Conservation (phyloP, 2,329 filamentous ascomycete species). For the Ceratocystis colombiana region DNA sequence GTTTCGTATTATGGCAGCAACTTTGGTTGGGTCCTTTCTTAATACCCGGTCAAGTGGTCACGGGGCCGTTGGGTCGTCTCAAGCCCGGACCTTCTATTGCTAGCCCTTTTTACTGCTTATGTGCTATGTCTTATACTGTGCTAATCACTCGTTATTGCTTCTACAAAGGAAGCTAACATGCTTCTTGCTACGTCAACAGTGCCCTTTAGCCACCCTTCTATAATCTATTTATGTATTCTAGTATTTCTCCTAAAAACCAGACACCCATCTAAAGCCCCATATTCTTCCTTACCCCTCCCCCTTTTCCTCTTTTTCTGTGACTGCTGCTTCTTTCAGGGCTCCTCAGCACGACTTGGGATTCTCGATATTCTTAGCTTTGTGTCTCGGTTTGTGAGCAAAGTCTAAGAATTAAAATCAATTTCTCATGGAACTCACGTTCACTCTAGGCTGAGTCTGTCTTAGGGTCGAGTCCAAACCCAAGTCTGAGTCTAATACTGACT, state of each 20-base stretch:
- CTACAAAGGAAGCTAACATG: not conserved
- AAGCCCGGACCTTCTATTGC: not conserved
- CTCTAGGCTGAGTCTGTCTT: not conserved
- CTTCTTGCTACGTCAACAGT: not conserved
- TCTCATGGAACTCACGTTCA: not conserved
- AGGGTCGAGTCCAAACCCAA: not conserved
- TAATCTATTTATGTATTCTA: not conserved
- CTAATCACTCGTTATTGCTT: not conserved
- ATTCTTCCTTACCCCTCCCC: not conserved
- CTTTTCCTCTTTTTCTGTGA: not conserved
- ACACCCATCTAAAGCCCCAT: not conserved
- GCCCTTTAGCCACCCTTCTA: not conserved
- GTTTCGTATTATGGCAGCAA: not conserved
- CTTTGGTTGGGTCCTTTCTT: not conserved
- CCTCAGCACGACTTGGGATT: not conserved
- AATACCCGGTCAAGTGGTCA: too few species aligned
- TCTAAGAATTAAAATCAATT: not conserved
- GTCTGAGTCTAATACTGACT: constrained; percentile 6
- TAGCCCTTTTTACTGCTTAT: not conserved
- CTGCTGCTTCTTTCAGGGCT: not conserved
- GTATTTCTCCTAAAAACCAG: not conserved
- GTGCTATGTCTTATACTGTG: not conserved
- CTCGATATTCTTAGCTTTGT: not conserved
- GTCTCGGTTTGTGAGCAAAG: not conserved
- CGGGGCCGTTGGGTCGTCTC: not conserved